These are phyloP conservation scores for Knoxdaviesia proteae DNA, from an alignment of 2,329 filamentous ascomycete genomes.

Conservation along the genomic window DNA sequence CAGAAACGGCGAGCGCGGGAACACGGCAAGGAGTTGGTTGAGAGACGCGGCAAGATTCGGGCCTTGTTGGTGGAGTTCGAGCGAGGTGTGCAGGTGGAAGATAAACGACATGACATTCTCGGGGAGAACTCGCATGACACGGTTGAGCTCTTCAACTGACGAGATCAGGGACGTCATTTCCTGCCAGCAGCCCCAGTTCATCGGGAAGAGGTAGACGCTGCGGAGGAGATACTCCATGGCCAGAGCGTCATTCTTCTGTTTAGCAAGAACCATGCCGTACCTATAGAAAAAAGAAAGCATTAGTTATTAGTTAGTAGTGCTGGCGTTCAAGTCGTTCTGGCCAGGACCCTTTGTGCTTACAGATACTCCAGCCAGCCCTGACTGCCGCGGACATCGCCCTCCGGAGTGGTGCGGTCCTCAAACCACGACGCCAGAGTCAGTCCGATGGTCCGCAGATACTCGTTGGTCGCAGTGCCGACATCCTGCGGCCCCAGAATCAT, in stretches of 20 bases:
- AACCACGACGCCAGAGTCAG: conserved; percentile 69
- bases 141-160: conserved; percentile 63
- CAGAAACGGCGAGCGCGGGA: conserved; percentile 73
- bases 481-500: conserved; percentile 93
- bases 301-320: neutral
- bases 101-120: conserved; percentile 85
- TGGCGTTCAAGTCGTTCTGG: neutral
- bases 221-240: conserved; percentile 74
- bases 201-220: conserved; percentile 75
- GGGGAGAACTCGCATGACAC: conserved; percentile 51
- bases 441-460: conserved; percentile 58
- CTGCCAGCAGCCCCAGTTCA: conserved; percentile 95
- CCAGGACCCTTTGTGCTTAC: conserved; percentile 14
- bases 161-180: conserved; percentile 69
- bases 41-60: conserved; percentile 54
- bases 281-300: conserved; percentile 12
- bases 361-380: conserved; percentile 91
- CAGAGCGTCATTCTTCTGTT: conserved; percentile 71
- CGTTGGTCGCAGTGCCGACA: conserved; percentile 64
- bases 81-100: conserved; percentile 76
- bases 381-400: conserved; percentile 38
- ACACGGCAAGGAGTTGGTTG: conserved; percentile 60
- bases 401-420: conserved; percentile 35
- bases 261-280: conserved; percentile 77
- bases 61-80: conserved; percentile 78